These are phyloP conservation scores for Aspergillus hiratsukae DNA, from an alignment of 2,329 filamentous ascomycete species.

Conservation along the genomic window DNA sequence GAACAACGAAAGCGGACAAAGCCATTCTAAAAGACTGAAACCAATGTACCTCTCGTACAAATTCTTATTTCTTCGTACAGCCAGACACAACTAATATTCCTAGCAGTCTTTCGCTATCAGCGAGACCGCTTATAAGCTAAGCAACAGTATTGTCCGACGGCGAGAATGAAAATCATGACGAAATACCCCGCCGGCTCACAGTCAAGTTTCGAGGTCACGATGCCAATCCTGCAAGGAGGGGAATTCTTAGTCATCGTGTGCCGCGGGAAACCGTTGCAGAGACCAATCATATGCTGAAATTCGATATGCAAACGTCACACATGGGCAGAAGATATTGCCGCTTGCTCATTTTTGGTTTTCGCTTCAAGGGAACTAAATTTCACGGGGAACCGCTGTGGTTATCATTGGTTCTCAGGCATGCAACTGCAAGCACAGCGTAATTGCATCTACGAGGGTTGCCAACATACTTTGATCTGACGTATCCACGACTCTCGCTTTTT, in stretches of 20 bases:
- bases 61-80: neutral
- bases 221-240: neutral
- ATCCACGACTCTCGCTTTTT: neutral
- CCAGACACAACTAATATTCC: neutral
- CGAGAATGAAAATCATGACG: neutral
- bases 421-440: neutral
- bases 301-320: conserved; percentile 19
- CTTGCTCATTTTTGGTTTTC: conserved; percentile 17
- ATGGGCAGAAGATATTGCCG: conserved; percentile 33
- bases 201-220: neutral
- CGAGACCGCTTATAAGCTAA: too few relatives aligned
- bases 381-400: too few relatives aligned
- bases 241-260: conserved; percentile 13
- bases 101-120: neutral
- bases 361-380: conserved; percentile 1
- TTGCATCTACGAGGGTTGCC: too few relatives aligned
- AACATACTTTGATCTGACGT: neutral
- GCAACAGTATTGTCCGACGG: neutral
- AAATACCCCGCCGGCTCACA: neutral
- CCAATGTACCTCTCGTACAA: neutral
- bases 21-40: neutral
- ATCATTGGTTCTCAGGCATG: neutral
- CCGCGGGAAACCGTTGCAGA: conserved; percentile 12
- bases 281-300: conserved; percentile 24
- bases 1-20: neutral